Percentiles rank a stretch among this genome's conserved stretches.
Evolutionary conservation across 2,329 filamentous ascomycete genomes (phyloP).

Genomic region (Aaosphaeria pasadenensis): DNA sequence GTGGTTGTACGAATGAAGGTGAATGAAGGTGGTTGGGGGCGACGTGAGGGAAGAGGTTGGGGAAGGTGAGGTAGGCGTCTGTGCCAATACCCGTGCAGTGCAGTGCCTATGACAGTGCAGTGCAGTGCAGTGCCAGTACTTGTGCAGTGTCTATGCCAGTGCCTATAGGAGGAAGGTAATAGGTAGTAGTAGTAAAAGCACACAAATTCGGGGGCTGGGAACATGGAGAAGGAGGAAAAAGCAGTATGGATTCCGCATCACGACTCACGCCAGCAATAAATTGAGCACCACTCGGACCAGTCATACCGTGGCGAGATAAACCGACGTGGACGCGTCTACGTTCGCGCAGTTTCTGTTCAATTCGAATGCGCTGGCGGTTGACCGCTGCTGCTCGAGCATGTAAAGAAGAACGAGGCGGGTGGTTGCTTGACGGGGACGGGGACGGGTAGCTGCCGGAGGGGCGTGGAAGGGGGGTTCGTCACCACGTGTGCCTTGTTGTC

Average conservation of each 20-base stretch:
- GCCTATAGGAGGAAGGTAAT: background rate
- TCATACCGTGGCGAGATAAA: slow-evolving; percentile 14
- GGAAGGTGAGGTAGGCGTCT: no score
- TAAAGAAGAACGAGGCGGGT: background rate
- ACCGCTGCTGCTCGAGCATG: slow-evolving; percentile 7
- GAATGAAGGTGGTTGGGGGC: no score
- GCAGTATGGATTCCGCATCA: background rate
- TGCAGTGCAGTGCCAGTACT: slow-evolving; percentile 1
- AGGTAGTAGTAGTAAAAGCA: no score
- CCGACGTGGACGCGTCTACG: background rate
- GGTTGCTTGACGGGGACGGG: background rate
- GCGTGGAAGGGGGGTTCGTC: no score
- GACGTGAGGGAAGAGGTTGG: no score
- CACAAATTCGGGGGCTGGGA: no score
- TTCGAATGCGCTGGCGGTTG: slow-evolving; percentile 5
- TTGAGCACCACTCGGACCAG: slow-evolving; percentile 8
- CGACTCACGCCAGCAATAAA: slow-evolving; percentile 12
- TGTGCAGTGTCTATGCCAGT: slow-evolving; percentile 1
- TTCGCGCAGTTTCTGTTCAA: no score
- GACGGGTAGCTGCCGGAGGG: background rate
- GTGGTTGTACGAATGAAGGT: no score
- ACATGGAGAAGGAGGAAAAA: no score
- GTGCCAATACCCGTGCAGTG: background rate
- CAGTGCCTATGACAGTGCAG: no score
- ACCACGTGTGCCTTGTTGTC: no score